A percentile compares a stretch with the other conserved stretches of the same genome.
These are phyloP conservation scores for Quercus gilva DNA, from an alignment of 306 rosid species.

Conservation along the genomic window DNA sequence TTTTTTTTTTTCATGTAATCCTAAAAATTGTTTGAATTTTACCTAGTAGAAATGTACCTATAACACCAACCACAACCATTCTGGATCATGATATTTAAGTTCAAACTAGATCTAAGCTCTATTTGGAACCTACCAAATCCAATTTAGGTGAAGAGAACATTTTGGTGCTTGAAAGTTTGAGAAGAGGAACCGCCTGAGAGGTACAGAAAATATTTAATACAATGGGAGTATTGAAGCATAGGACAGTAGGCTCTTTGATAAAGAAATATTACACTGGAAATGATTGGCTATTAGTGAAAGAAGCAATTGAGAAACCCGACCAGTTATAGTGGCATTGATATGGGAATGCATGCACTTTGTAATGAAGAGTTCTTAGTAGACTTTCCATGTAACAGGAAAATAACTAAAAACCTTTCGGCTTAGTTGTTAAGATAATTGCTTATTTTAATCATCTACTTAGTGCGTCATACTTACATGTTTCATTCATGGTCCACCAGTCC, in stretches of 20 bases:
- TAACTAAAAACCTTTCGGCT: conserved; percentile 9
- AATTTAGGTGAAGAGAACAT: too few species aligned
- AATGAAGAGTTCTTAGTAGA: conserved; percentile 32
- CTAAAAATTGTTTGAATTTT: too few species aligned
- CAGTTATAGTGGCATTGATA: conserved; percentile 30
- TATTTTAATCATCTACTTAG: neutral
- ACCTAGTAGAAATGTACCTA: too few species aligned
- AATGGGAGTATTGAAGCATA: neutral
- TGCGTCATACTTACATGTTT: neutral
- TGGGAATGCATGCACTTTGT: conserved; percentile 17
- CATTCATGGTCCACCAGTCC: neutral
- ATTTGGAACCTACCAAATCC: too few species aligned
- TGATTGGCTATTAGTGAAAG: neutral
- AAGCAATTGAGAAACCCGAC: conserved; percentile 9
- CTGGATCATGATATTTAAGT: too few species aligned
- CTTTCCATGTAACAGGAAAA: conserved; percentile 16
- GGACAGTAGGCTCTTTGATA: neutral
- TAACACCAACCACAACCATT: too few species aligned
- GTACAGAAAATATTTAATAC: neutral
- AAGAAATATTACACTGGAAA: neutral
- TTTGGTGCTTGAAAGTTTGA: neutral
- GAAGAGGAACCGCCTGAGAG: neutral
- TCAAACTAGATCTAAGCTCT: too few species aligned
- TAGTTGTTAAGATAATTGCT: neutral
- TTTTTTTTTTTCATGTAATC: too few species aligned